Conservation (phyloP, 208 protist genomes). For the Phytomonas sp. region DNA sequence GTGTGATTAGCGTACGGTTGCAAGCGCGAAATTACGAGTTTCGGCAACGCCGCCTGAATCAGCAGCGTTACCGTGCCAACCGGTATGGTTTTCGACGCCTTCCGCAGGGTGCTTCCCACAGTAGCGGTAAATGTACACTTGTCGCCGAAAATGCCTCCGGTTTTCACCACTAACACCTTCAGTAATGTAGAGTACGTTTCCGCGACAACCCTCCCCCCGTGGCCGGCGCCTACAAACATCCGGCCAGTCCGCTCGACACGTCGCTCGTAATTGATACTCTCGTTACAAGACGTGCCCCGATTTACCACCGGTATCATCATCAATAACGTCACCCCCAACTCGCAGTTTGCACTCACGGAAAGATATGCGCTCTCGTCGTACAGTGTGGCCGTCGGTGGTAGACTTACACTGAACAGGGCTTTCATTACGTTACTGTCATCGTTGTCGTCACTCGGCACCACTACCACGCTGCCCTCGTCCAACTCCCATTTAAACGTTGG, state of each 20-base stretch:
- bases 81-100: slow-evolving; percentile 14
- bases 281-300: slow-evolving; percentile 11
- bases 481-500: slow-evolving; percentile 6
- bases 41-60: slow-evolving; percentile 10
- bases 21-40: slow-evolving; percentile 7
- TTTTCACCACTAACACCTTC: slow-evolving; percentile 15
- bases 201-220: background rate
- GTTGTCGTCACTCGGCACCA: slow-evolving; percentile 9
- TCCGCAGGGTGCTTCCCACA: slow-evolving; percentile 14
- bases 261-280: slow-evolving; percentile 22
- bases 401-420: slow-evolving; percentile 15
- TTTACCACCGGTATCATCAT: slow-evolving; percentile 11
- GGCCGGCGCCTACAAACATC: slow-evolving; percentile 14
- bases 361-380: slow-evolving; percentile 19
- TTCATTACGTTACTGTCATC: background rate
- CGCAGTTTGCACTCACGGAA: slow-evolving; percentile 16
- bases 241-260: slow-evolving; percentile 18
- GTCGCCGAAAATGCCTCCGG: slow-evolving; percentile 18
- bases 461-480: too few species aligned
- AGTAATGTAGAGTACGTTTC: slow-evolving; percentile 22
- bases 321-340: slow-evolving; percentile 17
- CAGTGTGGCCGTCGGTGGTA: slow-evolving; percentile 14
- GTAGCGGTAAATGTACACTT: slow-evolving; percentile 16
- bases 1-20: background rate
- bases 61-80: slow-evolving; percentile 18